Conservation (phyloP, 768 basidiomycete genomes). For the Hypsizygus marmoreus region DNA sequence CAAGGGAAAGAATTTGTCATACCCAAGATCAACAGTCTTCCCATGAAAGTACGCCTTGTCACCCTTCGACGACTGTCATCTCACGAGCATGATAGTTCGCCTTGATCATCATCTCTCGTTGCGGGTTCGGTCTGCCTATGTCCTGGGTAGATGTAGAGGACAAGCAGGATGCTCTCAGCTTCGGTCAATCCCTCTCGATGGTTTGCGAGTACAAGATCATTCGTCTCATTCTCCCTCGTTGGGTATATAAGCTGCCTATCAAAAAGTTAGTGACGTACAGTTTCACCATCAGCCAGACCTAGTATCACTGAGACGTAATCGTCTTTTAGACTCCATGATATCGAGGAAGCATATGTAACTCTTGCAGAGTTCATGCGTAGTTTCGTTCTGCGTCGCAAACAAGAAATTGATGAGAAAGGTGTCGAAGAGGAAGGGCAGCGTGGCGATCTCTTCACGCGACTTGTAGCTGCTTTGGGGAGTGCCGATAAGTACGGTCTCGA, state of each 20-base stretch:
- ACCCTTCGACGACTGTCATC: neutral
- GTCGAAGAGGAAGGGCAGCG: neutral
- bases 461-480: slow-evolving; percentile 13
- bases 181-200: slow-evolving; percentile 2
- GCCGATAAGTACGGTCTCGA: slow-evolving; percentile 15
- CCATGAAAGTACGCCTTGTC: slow-evolving; percentile 18
- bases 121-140: slow-evolving; percentile 22
- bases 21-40: slow-evolving; percentile 18
- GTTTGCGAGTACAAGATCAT: slow-evolving; percentile 14
- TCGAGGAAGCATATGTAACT: slow-evolving; percentile 14
- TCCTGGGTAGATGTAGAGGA: slow-evolving; percentile 10
- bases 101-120: slow-evolving; percentile 20
- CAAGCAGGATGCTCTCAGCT: slow-evolving; percentile 1
- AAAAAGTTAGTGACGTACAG: slow-evolving; percentile 13
- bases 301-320: neutral
- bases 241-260: slow-evolving; percentile 23
- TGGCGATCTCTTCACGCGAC: slow-evolving; percentile 16
- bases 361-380: slow-evolving; percentile 16
- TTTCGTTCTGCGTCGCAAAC: slow-evolving; percentile 1
- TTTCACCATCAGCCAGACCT: no score
- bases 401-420: slow-evolving; percentile 6
- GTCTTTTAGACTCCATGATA: slow-evolving; percentile 12
- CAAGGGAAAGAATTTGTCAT: slow-evolving; percentile 11
- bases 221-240: slow-evolving; percentile 19
- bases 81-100: slow-evolving; percentile 10